Evolutionary conservation across 2,329 filamentous ascomycete species (phyloP).

Genomic region (Exophiala xenobiotica): DNA sequence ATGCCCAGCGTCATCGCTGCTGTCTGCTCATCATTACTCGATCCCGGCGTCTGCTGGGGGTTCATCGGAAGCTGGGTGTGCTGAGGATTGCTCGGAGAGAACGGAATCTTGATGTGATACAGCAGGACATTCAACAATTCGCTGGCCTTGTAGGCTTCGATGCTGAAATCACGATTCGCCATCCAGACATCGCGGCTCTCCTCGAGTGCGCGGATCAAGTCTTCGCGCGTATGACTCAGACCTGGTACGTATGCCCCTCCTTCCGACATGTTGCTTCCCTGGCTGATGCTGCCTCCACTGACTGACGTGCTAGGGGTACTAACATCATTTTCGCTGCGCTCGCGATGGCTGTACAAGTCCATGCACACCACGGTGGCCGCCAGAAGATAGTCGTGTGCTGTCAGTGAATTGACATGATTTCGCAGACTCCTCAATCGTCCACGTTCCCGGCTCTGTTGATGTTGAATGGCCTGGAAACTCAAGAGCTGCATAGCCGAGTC

Average conservation of each 20-base stretch:
- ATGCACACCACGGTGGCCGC: constrained; percentile 81
- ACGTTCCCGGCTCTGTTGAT: constrained; percentile 69
- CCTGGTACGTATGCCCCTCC: constrained; percentile 25
- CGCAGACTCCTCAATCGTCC: constrained; percentile 71
- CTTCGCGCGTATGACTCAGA: constrained; percentile 49
- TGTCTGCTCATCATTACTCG: constrained; percentile 59
- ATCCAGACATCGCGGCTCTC: constrained; percentile 77
- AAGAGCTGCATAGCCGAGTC: constrained; percentile 83
- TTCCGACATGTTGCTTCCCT: constrained; percentile 24
- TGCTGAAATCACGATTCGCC: constrained; percentile 69
- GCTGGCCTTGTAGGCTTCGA: constrained; percentile 87
- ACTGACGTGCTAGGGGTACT: constrained; percentile 43
- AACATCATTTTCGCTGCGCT: constrained; percentile 44
- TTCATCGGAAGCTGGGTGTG: constrained; percentile 11
- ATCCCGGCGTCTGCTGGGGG: constrained; percentile 12
- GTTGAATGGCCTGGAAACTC: constrained; percentile 70
- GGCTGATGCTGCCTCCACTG: constrained; percentile 28
- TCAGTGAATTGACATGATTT: constrained; percentile 77
- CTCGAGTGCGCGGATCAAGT: constrained; percentile 75
- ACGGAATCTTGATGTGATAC: constrained; percentile 60
- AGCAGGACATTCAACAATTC: constrained; percentile 81
- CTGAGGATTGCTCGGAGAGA: constrained; percentile 29
- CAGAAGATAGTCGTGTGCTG: constrained; percentile 80
- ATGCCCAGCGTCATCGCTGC: constrained; percentile 71
- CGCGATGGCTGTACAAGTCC: constrained; percentile 67